phyloP scores from a whole-genome alignment of 2,329 filamentous ascomycete species.

The Trichoderma sp. region DNA sequence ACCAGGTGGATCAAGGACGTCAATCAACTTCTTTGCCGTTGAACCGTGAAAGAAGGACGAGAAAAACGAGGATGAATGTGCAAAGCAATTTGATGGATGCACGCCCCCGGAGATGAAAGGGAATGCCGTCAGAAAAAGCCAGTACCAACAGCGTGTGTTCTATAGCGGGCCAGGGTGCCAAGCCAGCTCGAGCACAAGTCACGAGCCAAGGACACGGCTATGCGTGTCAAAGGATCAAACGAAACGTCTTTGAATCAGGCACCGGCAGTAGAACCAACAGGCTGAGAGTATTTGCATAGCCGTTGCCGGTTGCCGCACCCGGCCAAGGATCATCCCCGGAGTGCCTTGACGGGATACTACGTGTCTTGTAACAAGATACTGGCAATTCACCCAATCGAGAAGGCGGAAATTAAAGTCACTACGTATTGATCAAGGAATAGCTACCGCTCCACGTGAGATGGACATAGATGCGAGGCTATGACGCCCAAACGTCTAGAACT shows the following conservation, averaged over 20 bases:
- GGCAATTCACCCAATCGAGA: background rate
- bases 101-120: background rate
- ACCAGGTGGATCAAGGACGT: background rate
- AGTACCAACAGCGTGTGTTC: background rate
- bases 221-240: background rate
- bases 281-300: background rate
- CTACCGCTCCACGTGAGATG: background rate
- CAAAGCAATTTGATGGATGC: background rate
- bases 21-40: background rate
- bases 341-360: background rate
- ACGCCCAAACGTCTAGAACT: background rate
- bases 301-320: conserved; percentile 8
- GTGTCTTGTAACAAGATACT: background rate
- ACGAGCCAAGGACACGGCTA: background rate
- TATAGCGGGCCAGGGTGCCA: background rate
- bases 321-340: background rate
- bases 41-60: background rate
- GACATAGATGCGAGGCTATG: background rate
- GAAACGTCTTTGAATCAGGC: background rate
- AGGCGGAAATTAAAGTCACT: background rate
- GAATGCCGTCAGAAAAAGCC: background rate
- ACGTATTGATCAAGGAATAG: background rate
- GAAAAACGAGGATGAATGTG: background rate
- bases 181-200: background rate
- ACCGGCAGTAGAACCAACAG: background rate